Base-by-base conservation (phyloP, 2,329 filamentous ascomycete genomes). In the Parascedosporium putredinis region DNA sequence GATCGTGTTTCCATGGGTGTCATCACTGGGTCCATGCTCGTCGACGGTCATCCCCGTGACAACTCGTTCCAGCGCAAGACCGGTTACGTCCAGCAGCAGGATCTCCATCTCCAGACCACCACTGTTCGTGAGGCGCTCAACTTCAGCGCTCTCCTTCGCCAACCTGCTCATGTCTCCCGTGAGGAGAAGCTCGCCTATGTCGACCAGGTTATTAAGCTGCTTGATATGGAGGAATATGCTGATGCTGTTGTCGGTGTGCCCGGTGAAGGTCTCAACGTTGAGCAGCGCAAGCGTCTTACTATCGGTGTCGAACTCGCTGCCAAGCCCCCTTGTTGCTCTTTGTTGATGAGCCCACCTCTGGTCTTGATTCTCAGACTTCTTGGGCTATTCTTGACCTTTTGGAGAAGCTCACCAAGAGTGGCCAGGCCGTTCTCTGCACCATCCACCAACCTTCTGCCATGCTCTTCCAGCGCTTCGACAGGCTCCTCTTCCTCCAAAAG, bases 371-470 rank as follows among this genome's bases (percentile, higher is more conserved):
- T 60, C 89, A 95, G 65, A 95, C 90, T 1, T 91, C 89, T 1
- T 96, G 88, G 88, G 86, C 88, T 55, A 95, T 96, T 62, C 76
- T 89, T 43, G 84, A 88, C 63, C 77, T 96, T 9, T 77, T 97
- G 36, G 85, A 94, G 66, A 95, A 94, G 67, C 75, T 96, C 29
- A 88, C 88, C 58, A 86, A 91, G 64, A 85, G 82, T 54, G 90
- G 91, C 14, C 88, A 94, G 63, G 90, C 91, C 47, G 88, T 96
- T 66, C 81, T 96, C n/a, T 95, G 89, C 70, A 96, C 91, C 0
- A 96, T 96, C 53, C 91, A 97, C 64, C 91, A 97, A 66, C 91
- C 91, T n/a, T 94, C 88, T 12, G 89, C 90, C 29, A 89, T 95
- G 76, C 75, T 96, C 49, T 95, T 96, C 72, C 87, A 95, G 64